A percentile compares a stretch with the other conserved stretches of the same genome.
These are phyloP conservation scores for Kwoniella newhampshirensis DNA, from an alignment of 768 basidiomycete genomes.

Conservation along the genomic window DNA sequence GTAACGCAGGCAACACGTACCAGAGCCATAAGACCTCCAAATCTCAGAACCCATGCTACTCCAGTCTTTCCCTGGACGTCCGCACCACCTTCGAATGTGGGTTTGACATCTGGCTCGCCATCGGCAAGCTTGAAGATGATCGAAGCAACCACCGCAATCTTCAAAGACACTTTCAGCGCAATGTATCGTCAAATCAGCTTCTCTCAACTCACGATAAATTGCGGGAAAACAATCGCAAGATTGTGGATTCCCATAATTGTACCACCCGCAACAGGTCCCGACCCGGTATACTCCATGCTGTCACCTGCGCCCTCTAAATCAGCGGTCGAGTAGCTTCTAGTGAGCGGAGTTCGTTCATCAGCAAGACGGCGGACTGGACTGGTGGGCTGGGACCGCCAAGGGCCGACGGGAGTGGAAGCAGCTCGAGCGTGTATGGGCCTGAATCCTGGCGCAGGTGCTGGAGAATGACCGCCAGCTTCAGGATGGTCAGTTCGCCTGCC, in stretches of 20 bases:
- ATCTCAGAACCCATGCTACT: conserved; percentile 89
- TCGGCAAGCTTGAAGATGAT: conserved; percentile 82
- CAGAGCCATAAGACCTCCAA: conserved; percentile 83
- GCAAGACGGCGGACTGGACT: conserved; percentile 23
- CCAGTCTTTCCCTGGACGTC: conserved; percentile 71
- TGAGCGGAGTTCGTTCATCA: conserved; percentile 52
- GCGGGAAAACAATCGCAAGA: conserved; percentile 89
- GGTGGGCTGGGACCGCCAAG: conserved; percentile 33
- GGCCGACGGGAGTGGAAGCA: conserved; percentile 45
- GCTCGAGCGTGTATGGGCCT: conserved; percentile 51
- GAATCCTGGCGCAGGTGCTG: conserved; percentile 55
- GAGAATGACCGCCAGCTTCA: conserved; percentile 24
- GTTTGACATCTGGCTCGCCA: conserved; percentile 40
- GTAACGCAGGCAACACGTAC: conserved; percentile 46
- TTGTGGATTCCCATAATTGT: conserved; percentile 95
- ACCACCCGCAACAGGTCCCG: conserved; percentile 67
- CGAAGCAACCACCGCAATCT: conserved; percentile 85
- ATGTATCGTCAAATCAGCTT: background rate
- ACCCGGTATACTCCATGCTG: conserved; percentile 48
- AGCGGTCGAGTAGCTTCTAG: conserved; percentile 53
- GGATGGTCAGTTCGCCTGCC: background rate
- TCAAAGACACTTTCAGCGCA: background rate
- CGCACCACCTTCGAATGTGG: conserved; percentile 59
- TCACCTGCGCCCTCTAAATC: conserved; percentile 50
- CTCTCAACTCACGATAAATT: conserved; percentile 71